Conservation (phyloP, 345 rosid species). For the Bruguiera gymnorhiza region DNA sequence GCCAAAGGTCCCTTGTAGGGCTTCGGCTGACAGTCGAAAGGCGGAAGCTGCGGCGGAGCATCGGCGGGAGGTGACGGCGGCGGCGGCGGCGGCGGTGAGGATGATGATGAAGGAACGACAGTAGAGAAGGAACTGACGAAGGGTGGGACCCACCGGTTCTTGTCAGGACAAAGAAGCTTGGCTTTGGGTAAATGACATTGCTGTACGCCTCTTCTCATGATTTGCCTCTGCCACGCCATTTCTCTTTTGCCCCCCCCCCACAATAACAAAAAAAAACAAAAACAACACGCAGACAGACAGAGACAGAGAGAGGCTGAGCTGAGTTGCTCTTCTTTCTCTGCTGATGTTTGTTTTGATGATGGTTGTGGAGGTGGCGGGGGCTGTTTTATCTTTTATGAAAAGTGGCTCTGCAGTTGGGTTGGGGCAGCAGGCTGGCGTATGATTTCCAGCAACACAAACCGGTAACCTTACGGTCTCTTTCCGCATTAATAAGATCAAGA, state of each 20-base stretch:
- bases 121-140: conserved; percentile 23
- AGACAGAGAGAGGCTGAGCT: too few relatives aligned
- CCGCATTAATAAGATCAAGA: too few relatives aligned
- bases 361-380: too few relatives aligned
- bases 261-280: too few relatives aligned
- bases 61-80: conserved; percentile 5
- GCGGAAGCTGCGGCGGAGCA: conserved; percentile 59
- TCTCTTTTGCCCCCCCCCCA: not conserved
- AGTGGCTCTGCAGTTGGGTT: too few relatives aligned
- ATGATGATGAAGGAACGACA: conserved; percentile 16
- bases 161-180: not conserved
- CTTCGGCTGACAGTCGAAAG: conserved; percentile 61
- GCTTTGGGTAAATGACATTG: conserved; percentile 16
- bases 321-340: too few relatives aligned
- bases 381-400: too few relatives aligned
- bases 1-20: conserved; percentile 71
- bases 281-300: too few relatives aligned
- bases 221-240: conserved; percentile 45
- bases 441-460: too few relatives aligned
- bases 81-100: not conserved
- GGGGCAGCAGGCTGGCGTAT: too few relatives aligned
- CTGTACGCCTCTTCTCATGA: conserved; percentile 35
- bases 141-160: conserved; percentile 6
- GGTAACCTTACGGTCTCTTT: too few relatives aligned
- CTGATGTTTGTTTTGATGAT: too few relatives aligned